Evolutionary conservation across 2,329 filamentous ascomycete genomes (phyloP), one percentile per base, ranked within the genome.

Genomic region (Passalora sequoiae): DNA sequence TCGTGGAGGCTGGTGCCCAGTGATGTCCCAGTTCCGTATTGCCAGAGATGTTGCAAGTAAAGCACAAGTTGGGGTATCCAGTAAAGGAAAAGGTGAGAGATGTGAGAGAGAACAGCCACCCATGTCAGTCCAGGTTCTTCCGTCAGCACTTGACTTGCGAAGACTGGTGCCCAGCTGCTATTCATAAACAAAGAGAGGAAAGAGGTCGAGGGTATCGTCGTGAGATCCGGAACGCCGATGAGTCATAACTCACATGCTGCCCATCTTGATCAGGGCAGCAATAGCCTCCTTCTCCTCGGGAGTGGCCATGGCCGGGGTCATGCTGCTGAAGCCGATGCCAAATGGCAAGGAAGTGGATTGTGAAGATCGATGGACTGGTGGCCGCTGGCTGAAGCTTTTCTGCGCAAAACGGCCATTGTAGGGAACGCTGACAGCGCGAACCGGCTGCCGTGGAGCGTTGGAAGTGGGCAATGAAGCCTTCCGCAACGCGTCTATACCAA

Each of bases 401-500:
- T 58, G 50, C 9, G 55, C 50, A 35, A 45, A 60, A 13, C 50
- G 56, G 36, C 53, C 49, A 20, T 55, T 50, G 46, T 59, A 58
- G 2, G 56, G 53, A 4, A 55, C 47, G 44, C 54, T 58, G 16
- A 61, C 45, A 20, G 57, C 58, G 31, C 60, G 60, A 48, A 57
- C 54, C 32, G 44, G 49, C 31, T 55, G 51, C 15, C 53, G 55
- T 12, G 45, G 44, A 19, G 46, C 49, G 27, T 50, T 57, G 38
- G 58, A 53, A 57, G 55, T 54, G 47, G 60, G 60, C 52, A 64
- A 24, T 60, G 66, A 80, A 69, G 68, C 77, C 66, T 74, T 82
- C 68, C 89, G 82, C 55, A 96, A 76, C 53, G 87, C 86, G 42
- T 85, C 88, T 21, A 89, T 87, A 42, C 89, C 91, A 50, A 95